Evolutionary conservation across 75 land plant species (phyloP), one percentile per base, ranked within the genome.

Genomic region (Ceratopteris richardii): DNA sequence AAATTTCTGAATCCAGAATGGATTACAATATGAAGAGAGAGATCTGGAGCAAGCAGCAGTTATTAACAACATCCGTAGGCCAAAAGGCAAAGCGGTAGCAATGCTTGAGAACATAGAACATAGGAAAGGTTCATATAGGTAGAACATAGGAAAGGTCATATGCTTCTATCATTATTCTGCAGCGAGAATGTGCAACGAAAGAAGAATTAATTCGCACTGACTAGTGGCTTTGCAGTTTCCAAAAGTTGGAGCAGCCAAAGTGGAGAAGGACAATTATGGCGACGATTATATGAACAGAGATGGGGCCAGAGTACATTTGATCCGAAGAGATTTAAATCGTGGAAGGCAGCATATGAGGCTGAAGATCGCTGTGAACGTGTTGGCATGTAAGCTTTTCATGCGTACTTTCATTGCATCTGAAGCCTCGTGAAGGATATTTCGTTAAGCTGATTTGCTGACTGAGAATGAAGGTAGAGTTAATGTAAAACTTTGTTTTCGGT

Each of bases 271-370:
- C 24, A 52, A 1, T 52, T 52, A 14, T 52, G 54, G 54, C 54
- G 25, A 14, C 54, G 29, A 6, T 26, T 52, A 3, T 52, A 52
- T 52, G 54, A 23, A 28, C 54, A 26, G 28, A 21, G 54, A 26
- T 52, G 54, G 54, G 54, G 54, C 6, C 9, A 52, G 23, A 14
- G 48, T 46, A 17, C 21, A 3, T 52, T 14, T 3, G 25, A 22
- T 22, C 3, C 5, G 3, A 26, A 28, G 1, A 52, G 4, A 24
- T 52, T 52, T 2, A 52, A 26, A 14, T 52, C 54, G 22, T 52
- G 54, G 54, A 24, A 52, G 28, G 54, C 54, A 52, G 54, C 54
- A 23, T 52, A 52, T 26, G 54, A 52, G 23, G 54, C 54, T 24
- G 4, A 26, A 12, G 54, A 52, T 24, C 24, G 54, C 24, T 52